phyloP scores from a whole-genome alignment of 2,329 filamentous ascomycete species.

The Alternaria triticimaculans region DNA sequence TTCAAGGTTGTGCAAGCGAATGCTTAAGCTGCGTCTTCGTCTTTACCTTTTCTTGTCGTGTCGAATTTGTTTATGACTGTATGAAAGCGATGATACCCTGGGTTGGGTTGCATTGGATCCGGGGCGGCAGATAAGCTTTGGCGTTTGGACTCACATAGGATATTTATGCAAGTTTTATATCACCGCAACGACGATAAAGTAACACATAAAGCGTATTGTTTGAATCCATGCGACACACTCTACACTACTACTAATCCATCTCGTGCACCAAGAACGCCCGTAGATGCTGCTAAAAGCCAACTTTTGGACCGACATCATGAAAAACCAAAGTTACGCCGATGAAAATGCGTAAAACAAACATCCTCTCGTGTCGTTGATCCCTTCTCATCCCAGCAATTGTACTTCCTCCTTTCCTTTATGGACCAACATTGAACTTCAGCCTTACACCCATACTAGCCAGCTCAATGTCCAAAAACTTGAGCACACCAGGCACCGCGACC shows the following conservation, averaged over 20 bases:
- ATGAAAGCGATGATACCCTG: conserved; percentile 1
- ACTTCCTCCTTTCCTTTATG: conserved; percentile 28
- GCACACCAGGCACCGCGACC: conserved; percentile 89
- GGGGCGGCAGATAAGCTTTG: not conserved
- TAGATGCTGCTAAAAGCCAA: not conserved
- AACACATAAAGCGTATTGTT: not conserved
- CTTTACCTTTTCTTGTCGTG: not conserved
- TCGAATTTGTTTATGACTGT: not conserved
- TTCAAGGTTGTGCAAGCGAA: conserved; percentile 63
- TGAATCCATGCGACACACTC: not conserved
- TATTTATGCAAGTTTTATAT: not conserved
- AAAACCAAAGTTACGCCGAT: not conserved
- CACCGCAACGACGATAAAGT: not conserved
- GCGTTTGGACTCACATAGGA: not conserved
- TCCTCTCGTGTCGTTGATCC: not conserved
- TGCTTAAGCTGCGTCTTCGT: not conserved
- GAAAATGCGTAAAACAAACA: not conserved
- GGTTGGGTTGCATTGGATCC: not conserved
- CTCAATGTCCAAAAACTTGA: conserved; percentile 94
- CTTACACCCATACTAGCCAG: conserved; percentile 95
- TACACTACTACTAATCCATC: not conserved
- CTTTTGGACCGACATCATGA: not conserved
- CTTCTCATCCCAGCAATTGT: not conserved
- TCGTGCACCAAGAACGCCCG: not conserved
- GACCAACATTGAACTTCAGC: conserved; percentile 84